Conservation (phyloP, 2,329 filamentous ascomycete species). For the Neofusicoccum parvum region DNA sequence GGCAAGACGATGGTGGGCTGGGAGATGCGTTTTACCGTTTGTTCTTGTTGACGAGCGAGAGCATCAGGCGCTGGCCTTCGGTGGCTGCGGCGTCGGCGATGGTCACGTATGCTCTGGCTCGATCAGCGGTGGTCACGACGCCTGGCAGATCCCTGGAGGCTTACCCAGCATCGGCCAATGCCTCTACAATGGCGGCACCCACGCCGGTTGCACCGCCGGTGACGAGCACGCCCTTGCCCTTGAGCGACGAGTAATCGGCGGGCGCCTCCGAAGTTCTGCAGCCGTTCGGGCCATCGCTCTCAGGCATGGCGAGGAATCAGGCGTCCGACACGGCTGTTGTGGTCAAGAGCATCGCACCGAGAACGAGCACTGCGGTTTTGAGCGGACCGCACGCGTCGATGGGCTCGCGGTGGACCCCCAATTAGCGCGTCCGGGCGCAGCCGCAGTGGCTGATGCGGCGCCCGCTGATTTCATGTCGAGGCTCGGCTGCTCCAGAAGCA, state of each 20-base stretch:
- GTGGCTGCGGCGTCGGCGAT: constrained; percentile 30
- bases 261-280: background rate
- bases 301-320: background rate
- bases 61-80: constrained; percentile 21
- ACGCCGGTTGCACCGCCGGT: constrained; percentile 33
- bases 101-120: constrained; percentile 30
- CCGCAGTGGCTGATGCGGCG: constrained; percentile 5
- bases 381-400: background rate
- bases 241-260: constrained; percentile 19
- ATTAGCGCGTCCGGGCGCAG: background rate
- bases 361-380: too few species aligned
- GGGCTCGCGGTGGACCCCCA: background rate
- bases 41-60: constrained; percentile 22
- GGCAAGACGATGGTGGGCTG: too few species aligned
- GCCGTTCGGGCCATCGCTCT: too few species aligned
- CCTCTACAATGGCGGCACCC: constrained; percentile 27
- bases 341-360: too few species aligned
- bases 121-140: too few species aligned
- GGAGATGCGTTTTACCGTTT: constrained; percentile 23
- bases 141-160: background rate
- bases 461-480: background rate
- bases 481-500: background rate
- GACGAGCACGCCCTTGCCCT: constrained; percentile 30
- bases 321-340: background rate
- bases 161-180: constrained; percentile 31